Conservation (phyloP, 208 protist species). For the Tritrichomonas musculus region DNA sequence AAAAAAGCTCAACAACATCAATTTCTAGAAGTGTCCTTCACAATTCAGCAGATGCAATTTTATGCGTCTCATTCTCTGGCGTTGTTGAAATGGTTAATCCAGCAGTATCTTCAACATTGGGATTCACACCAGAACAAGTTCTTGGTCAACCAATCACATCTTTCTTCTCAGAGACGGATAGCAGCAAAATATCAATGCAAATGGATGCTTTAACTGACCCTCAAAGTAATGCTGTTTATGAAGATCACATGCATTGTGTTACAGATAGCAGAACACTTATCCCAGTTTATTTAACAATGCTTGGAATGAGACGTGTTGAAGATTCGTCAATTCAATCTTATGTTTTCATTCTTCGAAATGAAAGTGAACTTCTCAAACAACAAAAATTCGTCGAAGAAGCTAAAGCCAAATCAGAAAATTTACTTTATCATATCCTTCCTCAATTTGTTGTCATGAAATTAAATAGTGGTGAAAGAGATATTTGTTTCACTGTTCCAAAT, state of each 20-base stretch:
- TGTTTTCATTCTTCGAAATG: slow-evolving; percentile 22
- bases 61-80: neutral
- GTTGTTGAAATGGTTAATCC: neutral
- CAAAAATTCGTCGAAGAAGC: neutral
- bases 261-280: neutral
- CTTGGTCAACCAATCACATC: neutral
- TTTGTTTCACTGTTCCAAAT: neutral
- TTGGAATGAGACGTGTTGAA: neutral
- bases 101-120: neutral
- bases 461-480: neutral
- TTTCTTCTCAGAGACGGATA: neutral
- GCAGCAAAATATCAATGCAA: neutral
- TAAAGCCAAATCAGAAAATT: neutral
- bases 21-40: neutral
- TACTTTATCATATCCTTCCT: neutral
- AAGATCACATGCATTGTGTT: neutral
- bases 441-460: neutral
- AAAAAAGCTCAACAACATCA: neutral
- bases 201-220: neutral
- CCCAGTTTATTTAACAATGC: neutral
- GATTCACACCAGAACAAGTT: neutral
- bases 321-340: neutral
- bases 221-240: neutral
- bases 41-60: neutral
- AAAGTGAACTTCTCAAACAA: neutral